Evolutionary conservation across 805 yeast genomes (phyloP).

Genomic region (Candida sanyiensis): DNA sequence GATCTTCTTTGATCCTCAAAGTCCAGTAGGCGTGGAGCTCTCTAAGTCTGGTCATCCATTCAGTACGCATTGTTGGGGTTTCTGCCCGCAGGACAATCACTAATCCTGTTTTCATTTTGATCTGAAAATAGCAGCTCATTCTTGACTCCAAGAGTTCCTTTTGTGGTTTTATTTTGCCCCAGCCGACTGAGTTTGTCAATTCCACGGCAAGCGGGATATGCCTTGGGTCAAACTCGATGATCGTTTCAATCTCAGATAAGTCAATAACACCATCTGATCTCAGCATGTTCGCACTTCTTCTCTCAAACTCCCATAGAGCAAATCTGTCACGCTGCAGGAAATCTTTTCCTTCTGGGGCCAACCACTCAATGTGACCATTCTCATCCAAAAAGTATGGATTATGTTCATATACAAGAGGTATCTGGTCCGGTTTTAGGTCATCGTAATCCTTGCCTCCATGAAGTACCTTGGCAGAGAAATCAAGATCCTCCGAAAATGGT

Average conservation of each 20-base stretch:
- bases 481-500: conserved; percentile 28
- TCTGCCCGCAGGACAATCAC: conserved; percentile 52
- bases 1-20: conserved; percentile 36
- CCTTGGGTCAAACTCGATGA: conserved; percentile 30
- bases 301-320: conserved; percentile 61
- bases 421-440: conserved; percentile 7
- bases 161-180: conserved; percentile 23
- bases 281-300: conserved; percentile 50
- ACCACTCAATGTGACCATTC: conserved; percentile 57
- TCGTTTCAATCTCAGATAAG: conserved; percentile 40
- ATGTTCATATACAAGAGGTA: conserved; percentile 39
- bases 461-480: conserved; percentile 18
- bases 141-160: background rate
- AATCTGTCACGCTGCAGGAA: conserved; percentile 45
- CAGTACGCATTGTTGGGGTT: conserved; percentile 45
- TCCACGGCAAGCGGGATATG: conserved; percentile 26
- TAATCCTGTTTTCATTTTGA: conserved; percentile 43
- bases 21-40: conserved; percentile 56
- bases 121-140: conserved; percentile 47
- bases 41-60: conserved; percentile 57
- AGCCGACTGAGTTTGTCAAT: conserved; percentile 27
- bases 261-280: conserved; percentile 61
- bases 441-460: conserved; percentile 23
- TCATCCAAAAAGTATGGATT: conserved; percentile 51
- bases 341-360: conserved; percentile 37